A percentile compares a stretch with the other conserved stretches of the same genome.
These are phyloP conservation scores for Thelonectria olida DNA, from an alignment of 2,329 filamentous ascomycete species.

Conservation along the genomic window DNA sequence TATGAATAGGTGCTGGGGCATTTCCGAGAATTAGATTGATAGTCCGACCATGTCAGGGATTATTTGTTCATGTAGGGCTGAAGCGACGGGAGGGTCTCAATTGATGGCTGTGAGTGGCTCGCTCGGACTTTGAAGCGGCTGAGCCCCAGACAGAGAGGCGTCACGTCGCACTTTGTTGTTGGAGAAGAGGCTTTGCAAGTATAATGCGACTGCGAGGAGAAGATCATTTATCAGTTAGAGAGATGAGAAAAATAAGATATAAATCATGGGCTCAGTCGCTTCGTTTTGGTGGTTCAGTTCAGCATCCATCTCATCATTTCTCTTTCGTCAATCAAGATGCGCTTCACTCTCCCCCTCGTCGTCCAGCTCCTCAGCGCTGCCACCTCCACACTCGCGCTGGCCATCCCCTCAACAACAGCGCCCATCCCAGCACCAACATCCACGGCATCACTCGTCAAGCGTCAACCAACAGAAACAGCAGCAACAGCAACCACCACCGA, in stretches of 20 bases:
- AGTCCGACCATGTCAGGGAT: not conserved
- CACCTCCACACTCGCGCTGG: not conserved
- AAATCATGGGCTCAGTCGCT: not conserved
- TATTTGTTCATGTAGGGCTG: not conserved
- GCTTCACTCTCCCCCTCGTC: constrained; percentile 22
- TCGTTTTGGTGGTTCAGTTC: not conserved
- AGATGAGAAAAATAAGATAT: not conserved
- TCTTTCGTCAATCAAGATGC: constrained; percentile 17
- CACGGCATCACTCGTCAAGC: not conserved
- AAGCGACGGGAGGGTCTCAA: not conserved
- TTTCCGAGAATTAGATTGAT: not conserved
- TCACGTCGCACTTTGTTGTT: not conserved
- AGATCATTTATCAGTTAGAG: not conserved
- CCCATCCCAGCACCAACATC: constrained; percentile 11
- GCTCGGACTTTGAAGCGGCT: constrained; percentile 17
- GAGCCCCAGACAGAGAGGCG: not conserved
- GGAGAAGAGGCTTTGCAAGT: not conserved
- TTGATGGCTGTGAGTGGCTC: constrained; percentile 4
- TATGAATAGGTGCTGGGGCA: too few species aligned
- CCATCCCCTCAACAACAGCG: constrained; percentile 16
- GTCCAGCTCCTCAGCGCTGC: constrained; percentile 26
- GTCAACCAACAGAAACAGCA: constrained; percentile 15
- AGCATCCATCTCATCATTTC: not conserved
- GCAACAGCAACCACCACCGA: constrained; percentile 5
- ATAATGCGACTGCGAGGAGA: too few species aligned